Evolutionary conservation across 148 eudicot genomes (phyloP).

Genomic region (Rhododendron griersonianum): DNA sequence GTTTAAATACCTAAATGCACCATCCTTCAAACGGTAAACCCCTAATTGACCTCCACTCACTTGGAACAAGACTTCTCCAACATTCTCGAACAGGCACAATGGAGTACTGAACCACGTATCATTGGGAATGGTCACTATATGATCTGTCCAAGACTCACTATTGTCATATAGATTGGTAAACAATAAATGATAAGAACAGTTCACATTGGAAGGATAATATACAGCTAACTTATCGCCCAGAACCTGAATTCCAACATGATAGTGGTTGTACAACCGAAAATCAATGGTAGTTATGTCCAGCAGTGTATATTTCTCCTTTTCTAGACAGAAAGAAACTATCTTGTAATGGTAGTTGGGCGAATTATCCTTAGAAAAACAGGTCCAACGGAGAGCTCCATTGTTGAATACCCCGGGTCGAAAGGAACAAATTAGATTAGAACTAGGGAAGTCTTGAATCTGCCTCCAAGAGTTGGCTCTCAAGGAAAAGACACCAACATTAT

Average conservation of each 20-base stretch:
- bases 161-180: background rate
- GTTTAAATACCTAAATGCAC: background rate
- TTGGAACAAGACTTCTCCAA: background rate
- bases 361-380: no score
- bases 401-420: no score
- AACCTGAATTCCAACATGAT: background rate
- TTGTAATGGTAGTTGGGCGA: no score
- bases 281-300: background rate
- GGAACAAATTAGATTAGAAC: no score
- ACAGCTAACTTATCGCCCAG: background rate
- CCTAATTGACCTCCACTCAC: background rate
- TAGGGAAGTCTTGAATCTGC: background rate
- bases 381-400: no score
- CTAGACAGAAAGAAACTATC: background rate
- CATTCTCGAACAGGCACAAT: background rate
- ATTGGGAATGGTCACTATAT: background rate
- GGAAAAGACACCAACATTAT: background rate
- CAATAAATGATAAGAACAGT: no score
- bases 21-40: background rate
- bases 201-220: background rate
- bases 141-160: background rate
- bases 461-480: background rate
- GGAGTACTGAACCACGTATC: background rate
- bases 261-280: no score
- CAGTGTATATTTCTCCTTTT: background rate